Conservation (phyloP, 2,329 filamentous ascomycete genomes). For the Trichoderma gracile region DNA sequence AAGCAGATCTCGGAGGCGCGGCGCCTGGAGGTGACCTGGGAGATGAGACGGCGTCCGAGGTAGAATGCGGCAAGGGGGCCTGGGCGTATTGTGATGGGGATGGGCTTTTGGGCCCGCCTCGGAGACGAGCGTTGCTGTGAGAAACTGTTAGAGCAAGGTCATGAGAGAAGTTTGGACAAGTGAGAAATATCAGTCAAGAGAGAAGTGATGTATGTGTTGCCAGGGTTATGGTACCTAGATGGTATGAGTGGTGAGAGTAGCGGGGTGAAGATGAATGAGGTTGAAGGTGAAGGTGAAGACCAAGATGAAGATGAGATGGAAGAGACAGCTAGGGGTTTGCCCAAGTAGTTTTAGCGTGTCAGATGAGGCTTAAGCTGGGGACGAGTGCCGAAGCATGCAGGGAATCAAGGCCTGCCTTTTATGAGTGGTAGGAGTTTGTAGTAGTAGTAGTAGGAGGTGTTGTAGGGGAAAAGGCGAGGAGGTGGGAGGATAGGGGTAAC, state of each 20-base stretch:
- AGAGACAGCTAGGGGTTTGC: background rate
- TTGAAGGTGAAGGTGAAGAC: background rate
- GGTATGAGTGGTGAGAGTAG: background rate
- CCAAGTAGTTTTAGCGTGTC: background rate
- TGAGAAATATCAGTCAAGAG: background rate
- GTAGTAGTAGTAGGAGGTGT: too few relatives aligned
- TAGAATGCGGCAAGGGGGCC: conserved; percentile 39
- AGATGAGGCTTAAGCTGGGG: conserved; percentile 17
- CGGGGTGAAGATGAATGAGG: background rate
- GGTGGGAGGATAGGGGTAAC: conserved; percentile 9
- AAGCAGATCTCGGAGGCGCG: conserved; percentile 60
- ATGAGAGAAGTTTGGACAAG: background rate
- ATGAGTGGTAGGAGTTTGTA: conserved; percentile 4
- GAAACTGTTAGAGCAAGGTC: conserved; percentile 1
- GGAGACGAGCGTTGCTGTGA: conserved; percentile 58
- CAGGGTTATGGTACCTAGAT: background rate
- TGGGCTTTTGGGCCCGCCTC: conserved; percentile 58
- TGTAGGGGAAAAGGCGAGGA: too few relatives aligned
- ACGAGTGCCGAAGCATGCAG: conserved; percentile 5
- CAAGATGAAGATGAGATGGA: background rate
- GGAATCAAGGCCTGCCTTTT: conserved; percentile 5
- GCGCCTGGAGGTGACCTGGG: conserved; percentile 42
- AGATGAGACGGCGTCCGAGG: conserved; percentile 41
- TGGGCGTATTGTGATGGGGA: conserved; percentile 50
- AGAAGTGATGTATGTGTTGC: background rate